Conservation (phyloP, 768 basidiomycete genomes). For the Boletellus ananiceps region DNA sequence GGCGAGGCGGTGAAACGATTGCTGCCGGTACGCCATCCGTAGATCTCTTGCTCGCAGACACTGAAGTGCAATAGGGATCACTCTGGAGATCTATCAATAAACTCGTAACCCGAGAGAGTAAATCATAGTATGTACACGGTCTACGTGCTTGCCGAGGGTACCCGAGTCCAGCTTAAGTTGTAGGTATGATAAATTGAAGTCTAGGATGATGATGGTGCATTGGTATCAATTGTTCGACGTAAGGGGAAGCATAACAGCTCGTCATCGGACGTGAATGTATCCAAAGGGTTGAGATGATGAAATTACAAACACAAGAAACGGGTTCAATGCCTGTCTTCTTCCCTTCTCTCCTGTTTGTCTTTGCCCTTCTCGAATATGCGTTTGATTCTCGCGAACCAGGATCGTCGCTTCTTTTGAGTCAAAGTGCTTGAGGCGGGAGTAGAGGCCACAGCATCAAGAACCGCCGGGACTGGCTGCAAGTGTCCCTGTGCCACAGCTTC, state of each 20-base stretch:
- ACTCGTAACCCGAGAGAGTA: not conserved
- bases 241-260: slow-evolving; percentile 16
- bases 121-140: slow-evolving; percentile 16
- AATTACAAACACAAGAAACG: not conserved
- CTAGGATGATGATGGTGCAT: slow-evolving; percentile 9
- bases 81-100: slow-evolving; percentile 37
- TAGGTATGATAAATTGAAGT: slow-evolving; percentile 19
- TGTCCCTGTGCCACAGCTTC: not conserved
- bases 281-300: not conserved
- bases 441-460: slow-evolving; percentile 10
- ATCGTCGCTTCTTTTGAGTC: slow-evolving; percentile 46
- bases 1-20: slow-evolving; percentile 90
- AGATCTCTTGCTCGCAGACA: not conserved
- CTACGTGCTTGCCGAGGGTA: slow-evolving; percentile 9
- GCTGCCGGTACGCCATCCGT: slow-evolving; percentile 61
- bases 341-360: slow-evolving; percentile 35
- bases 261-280: slow-evolving; percentile 7
- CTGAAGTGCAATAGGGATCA: slow-evolving; percentile 37
- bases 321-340: slow-evolving; percentile 23
- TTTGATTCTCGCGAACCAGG: slow-evolving; percentile 52
- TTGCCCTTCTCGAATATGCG: slow-evolving; percentile 50
- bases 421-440: slow-evolving; percentile 34
- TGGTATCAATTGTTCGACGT: slow-evolving; percentile 10
- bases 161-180: slow-evolving; percentile 8
- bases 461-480: not conserved